These are phyloP conservation scores for Xerocomellus chrysenteron DNA, from an alignment of 768 basidiomycete genomes.

Conservation along the genomic window DNA sequence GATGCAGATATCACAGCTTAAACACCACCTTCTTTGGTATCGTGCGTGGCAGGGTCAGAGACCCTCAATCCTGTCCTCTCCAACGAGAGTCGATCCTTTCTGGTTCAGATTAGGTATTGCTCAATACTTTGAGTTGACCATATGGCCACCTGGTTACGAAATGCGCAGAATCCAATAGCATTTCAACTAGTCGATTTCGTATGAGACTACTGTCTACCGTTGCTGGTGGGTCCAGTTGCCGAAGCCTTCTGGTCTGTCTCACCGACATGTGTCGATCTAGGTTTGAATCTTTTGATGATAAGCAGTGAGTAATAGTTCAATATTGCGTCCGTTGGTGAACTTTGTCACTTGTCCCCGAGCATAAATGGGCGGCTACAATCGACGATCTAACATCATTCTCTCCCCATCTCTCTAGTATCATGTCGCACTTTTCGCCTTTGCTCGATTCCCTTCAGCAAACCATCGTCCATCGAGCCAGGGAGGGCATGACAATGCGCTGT, in stretches of 20 bases:
- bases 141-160: no score
- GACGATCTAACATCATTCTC: background rate
- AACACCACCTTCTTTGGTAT: no score
- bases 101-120: no score
- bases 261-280: background rate
- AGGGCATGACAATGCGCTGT: conserved; percentile 8
- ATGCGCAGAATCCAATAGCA: no score
- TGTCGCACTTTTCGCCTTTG: conserved; percentile 11
- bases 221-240: background rate
- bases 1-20: no score
- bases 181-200: no score
- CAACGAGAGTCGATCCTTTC: no score
- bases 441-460: conserved; percentile 16
- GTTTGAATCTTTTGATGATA: background rate
- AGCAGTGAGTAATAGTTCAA: background rate
- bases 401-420: background rate
- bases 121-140: no score
- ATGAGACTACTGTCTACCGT: no score
- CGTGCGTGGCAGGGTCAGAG: no score
- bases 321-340: background rate
- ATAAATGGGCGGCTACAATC: conserved; percentile 4
- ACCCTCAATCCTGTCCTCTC: no score
- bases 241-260: background rate
- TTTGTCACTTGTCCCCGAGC: background rate
- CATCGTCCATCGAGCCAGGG: conserved; percentile 1